These are phyloP conservation scores for Penicillium sclerotiorum DNA, from an alignment of 2,329 filamentous ascomycete species.

Conservation along the genomic window DNA sequence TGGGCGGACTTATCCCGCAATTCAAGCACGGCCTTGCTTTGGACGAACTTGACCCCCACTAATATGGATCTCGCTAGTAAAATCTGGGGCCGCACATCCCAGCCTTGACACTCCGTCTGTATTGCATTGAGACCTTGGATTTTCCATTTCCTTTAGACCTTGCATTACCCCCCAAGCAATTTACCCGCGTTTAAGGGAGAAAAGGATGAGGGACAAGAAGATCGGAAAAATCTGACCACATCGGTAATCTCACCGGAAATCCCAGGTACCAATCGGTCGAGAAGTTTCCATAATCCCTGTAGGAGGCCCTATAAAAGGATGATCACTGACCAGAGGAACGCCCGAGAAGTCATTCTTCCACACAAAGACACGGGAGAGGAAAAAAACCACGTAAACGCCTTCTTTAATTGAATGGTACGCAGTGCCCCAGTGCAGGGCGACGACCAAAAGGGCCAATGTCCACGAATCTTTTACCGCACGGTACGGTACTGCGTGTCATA, in stretches of 20 bases:
- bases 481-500: constrained; percentile 25
- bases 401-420: too few relatives aligned
- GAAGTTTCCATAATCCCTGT: constrained; percentile 29
- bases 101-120: constrained; percentile 17
- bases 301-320: constrained; percentile 1
- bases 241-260: too few relatives aligned
- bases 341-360: too few relatives aligned
- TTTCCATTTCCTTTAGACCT: background rate
- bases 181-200: too few relatives aligned
- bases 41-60: constrained; percentile 26
- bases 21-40: constrained; percentile 7
- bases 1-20: background rate
- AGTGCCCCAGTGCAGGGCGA: too few relatives aligned
- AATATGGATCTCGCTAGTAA: constrained; percentile 28
- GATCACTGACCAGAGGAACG: too few relatives aligned
- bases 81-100: constrained; percentile 31
- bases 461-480: constrained; percentile 8
- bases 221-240: too few relatives aligned
- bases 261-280: constrained; percentile 11
- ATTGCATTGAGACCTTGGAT: background rate
- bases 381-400: too few relatives aligned
- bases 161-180: too few relatives aligned
- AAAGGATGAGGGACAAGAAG: too few relatives aligned
- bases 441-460: background rate
- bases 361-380: too few relatives aligned